phyloP scores from a whole-genome alignment of 352 stramenopile genomes.

The Thraustochytrium striatum region DNA sequence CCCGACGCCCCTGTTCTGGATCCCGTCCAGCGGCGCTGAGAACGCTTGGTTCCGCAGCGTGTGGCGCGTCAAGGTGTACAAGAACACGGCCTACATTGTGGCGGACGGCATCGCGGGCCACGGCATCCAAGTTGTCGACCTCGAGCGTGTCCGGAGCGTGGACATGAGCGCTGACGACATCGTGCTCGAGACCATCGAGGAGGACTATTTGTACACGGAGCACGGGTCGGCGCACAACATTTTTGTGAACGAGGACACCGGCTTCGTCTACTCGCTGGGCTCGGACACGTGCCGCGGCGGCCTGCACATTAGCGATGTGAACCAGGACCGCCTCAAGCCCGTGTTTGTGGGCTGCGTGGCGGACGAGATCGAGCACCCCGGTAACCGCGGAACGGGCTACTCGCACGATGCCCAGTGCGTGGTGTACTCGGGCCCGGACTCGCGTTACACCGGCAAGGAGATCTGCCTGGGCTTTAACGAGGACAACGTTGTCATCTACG shows the following conservation, averaged over 20 bases:
- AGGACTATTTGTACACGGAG: neutral
- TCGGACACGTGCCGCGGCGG: too few relatives aligned
- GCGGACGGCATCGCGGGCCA: constrained; percentile 32
- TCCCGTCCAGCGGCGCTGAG: too few relatives aligned
- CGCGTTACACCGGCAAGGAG: too few relatives aligned
- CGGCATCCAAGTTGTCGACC: constrained; percentile 56
- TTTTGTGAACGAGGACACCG: constrained; percentile 49
- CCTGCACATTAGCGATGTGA: constrained; percentile 50
- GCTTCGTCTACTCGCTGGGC: constrained; percentile 24
- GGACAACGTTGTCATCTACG: constrained; percentile 49
- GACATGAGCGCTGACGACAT: too few relatives aligned
- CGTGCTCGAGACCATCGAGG: neutral
- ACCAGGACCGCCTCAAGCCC: constrained; percentile 22
- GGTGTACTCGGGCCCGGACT: too few relatives aligned
- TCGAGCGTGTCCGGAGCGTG: constrained; percentile 42
- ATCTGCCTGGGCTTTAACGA: too few relatives aligned
- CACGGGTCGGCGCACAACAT: constrained; percentile 52
- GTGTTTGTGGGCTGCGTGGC: constrained; percentile 15
- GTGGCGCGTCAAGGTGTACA: constrained; percentile 51
- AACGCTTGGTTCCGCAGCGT: too few relatives aligned
- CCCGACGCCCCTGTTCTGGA: neutral
- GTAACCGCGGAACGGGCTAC: too few relatives aligned
- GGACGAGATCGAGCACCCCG: too few relatives aligned
- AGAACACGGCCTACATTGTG: constrained; percentile 54
- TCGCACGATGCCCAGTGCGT: constrained; percentile 54